Evolutionary conservation across 495 filamentous ascomycete species (phyloP), one percentile per base, ranked within the genome.

Genomic region (Penicillium pancosmium): DNA sequence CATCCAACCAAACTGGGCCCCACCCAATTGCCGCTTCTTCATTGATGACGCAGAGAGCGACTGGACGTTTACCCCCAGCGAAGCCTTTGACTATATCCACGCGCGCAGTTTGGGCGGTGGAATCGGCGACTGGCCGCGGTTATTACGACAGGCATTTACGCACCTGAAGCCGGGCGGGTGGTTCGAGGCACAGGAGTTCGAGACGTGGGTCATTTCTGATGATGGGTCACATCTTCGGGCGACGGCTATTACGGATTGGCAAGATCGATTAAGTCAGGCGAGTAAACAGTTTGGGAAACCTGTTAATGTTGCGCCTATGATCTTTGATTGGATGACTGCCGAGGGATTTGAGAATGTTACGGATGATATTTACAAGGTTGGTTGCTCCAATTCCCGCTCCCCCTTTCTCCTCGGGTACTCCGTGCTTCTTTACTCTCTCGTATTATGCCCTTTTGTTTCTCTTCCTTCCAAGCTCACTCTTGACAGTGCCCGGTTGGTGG

Each of bases 161-260:
- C 76, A 84, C 59, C 62, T 84, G 0, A 73, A 75, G 33, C 82
- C 83, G 0, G 82, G 82, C 0, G 83, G 81, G 0, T 86, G 78
- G 77, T 59, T 82, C 34, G 83, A 86, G 62, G 65, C 81, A n/a
- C 77, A 82, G 62, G 83, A 86, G 56, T 84, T 77, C 54, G 78
- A 80, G 46, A 50, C 63, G 13, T 61, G 54, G 41, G 54, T 74
- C 4, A 9, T 49, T 9, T 75, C 73, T 7, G 76, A 80, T 50
- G 78, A 80, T 55, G 73, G 66, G 48, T 73, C 76, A 34, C 67
- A 73, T 53, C 41, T 64, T 21, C 2, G 56, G 2, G 75, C 71
- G 1, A 55, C 44, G 5, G 52, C 58, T 55, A 13, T 75, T 4
- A 38, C 55, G 59, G 66, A 70, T 4, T 74, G 69, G 66, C 59